phyloP scores from a whole-genome alignment of 2,329 filamentous ascomycete species.

The Huntiella abstrusa region DNA sequence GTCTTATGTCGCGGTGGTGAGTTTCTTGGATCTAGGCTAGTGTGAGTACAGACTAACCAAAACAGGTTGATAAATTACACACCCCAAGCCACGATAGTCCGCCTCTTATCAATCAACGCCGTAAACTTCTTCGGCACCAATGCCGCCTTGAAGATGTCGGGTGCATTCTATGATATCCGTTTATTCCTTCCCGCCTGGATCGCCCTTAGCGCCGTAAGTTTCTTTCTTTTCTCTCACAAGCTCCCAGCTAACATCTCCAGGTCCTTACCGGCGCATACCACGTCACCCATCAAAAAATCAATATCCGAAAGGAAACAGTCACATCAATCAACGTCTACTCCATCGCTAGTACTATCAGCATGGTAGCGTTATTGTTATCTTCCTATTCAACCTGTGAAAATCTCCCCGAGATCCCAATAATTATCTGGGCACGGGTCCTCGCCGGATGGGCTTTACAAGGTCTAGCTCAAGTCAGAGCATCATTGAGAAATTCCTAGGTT shows the following conservation, averaged over 20 bases:
- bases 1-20: conserved; percentile 66
- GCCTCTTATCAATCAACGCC: conserved; percentile 55
- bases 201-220: conserved; percentile 49
- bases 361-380: conserved; percentile 49
- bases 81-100: conserved; percentile 60
- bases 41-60: not conserved
- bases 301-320: conserved; percentile 60
- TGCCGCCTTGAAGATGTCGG: conserved; percentile 49
- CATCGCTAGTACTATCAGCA: conserved; percentile 56
- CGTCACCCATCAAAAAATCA: conserved; percentile 58
- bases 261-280: conserved; percentile 59
- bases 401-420: conserved; percentile 40
- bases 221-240: too few species aligned
- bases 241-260: conserved; percentile 19
- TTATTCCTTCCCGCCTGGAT: conserved; percentile 63
- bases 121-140: conserved; percentile 60
- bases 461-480: conserved; percentile 16
- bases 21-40: conserved; percentile 12
- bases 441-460: conserved; percentile 19
- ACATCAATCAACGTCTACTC: conserved; percentile 63
- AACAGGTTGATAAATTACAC: conserved; percentile 70
- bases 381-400: conserved; percentile 43
- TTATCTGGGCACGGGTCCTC: conserved; percentile 21
- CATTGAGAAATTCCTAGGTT: conserved; percentile 11
- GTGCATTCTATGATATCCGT: conserved; percentile 49